These are phyloP conservation scores for Penicillium nucicola DNA, from an alignment of 495 filamentous ascomycete species.

Conservation along the genomic window DNA sequence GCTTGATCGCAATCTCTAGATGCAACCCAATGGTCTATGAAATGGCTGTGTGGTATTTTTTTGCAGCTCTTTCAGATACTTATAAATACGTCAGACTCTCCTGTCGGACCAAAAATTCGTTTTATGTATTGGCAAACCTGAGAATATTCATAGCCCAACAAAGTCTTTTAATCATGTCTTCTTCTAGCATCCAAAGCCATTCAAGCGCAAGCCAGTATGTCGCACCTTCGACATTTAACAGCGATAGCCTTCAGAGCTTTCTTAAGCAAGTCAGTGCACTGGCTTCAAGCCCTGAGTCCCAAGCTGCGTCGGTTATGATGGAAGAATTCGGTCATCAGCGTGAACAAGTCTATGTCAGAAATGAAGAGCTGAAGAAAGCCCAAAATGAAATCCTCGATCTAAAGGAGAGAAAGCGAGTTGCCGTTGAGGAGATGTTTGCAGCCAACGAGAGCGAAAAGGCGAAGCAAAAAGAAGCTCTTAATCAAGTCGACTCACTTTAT, in stretches of 20 bases:
- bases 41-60: not conserved
- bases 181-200: too few relatives aligned
- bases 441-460: constrained; percentile 10
- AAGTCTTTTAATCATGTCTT: too few relatives aligned
- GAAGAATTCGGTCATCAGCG: not conserved
- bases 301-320: not conserved
- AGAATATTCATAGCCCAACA: not conserved
- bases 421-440: constrained; percentile 3
- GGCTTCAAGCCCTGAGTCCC: not conserved
- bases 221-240: too few relatives aligned
- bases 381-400: not conserved
- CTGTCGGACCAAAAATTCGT: not conserved
- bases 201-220: too few relatives aligned
- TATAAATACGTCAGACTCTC: not conserved
- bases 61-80: not conserved
- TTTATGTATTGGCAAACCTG: not conserved
- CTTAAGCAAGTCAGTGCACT: not conserved
- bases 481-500: too few relatives aligned
- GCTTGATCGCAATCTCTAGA: not conserved
- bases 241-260: too few relatives aligned
- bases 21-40: not conserved
- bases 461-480: not conserved
- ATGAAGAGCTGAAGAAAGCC: not conserved
- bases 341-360: not conserved
- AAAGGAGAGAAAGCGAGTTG: not conserved